Base-by-base conservation (phyloP, 1,284 basidiomycete genomes). In the Meira nashicola region DNA sequence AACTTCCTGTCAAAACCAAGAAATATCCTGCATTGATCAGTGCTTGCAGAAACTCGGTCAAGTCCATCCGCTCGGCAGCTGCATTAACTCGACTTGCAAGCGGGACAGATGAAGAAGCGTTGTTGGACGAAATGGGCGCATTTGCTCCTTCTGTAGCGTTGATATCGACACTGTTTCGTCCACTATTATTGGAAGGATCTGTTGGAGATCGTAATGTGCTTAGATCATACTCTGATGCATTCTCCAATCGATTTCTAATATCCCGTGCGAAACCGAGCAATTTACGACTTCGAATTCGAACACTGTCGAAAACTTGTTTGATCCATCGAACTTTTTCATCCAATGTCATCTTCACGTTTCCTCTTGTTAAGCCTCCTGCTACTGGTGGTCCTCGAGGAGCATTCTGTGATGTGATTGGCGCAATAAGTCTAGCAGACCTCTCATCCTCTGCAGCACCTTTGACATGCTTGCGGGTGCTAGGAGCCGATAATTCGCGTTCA, bases 211-310 rank as follows among this genome's bases (percentile, higher is more conserved):
- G 58, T 39, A 76, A 61, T 53, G 86, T 84, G 60, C 92, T 89
- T 37, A 98, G 83, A 54, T 84, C 84, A 77, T 96, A 98, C 79
- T 98, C 95, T 0, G 93, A 90, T 0, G 93, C 92, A 79, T 97
- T 97, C 74, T 90, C 90, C 80, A 96, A 94, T 43, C 90, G 85
- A 71, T 90, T 87, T 17, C 80, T 73, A 63, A 81, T 79, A 40
- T 79, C 78, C 59, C 80, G 68, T 1, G 71, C 71, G 79, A 96
- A 93, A 2, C 93, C 89, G 68, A 94, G 89, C 37, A 98, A 82
- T 79, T 97, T 97, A 48, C 95, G 86, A 75, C 93, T 93, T 51
- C 95, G 86, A 66, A 95, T 83, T 57, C 91, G 86, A 54, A 96
- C 92, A 55, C 89, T 91, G 68, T 97, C 94, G 41, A 98, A 83